Percentiles rank a stretch among this genome's conserved stretches.
Conservation (phyloP, 352 stramenopile species). For the Saprolegnia diclina region DNA sequence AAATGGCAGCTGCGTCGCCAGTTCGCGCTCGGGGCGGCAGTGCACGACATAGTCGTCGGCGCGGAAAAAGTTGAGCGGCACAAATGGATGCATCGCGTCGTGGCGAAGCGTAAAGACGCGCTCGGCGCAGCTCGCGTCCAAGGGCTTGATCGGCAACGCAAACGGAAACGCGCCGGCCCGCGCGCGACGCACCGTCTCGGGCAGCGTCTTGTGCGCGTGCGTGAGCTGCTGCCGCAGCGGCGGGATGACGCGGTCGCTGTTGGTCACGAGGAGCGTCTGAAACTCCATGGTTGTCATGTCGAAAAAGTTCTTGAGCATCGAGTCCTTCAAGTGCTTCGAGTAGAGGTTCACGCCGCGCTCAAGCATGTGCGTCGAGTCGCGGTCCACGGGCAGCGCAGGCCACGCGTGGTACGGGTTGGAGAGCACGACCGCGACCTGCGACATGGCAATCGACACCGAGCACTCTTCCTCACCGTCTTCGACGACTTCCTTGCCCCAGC, state of each 20-base stretch:
- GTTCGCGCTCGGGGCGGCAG: slow-evolving; percentile 52
- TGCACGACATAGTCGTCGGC: slow-evolving; percentile 67
- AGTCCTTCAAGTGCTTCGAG: slow-evolving; percentile 68
- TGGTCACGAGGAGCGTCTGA: slow-evolving; percentile 46
- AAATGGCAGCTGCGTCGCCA: slow-evolving; percentile 81
- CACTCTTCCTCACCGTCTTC: slow-evolving; percentile 79
- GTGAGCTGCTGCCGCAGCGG: slow-evolving; percentile 67
- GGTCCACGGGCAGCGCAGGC: slow-evolving; percentile 58
- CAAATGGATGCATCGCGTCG: slow-evolving; percentile 55
- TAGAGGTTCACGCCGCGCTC: slow-evolving; percentile 76
- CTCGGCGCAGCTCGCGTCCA: slow-evolving; percentile 73
- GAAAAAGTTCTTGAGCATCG: slow-evolving; percentile 80
- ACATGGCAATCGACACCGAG: slow-evolving; percentile 63
- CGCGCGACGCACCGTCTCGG: slow-evolving; percentile 26
- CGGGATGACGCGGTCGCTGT: slow-evolving; percentile 46
- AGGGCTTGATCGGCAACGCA: slow-evolving; percentile 46
- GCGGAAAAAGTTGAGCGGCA: slow-evolving; percentile 64
- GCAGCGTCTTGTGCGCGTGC: slow-evolving; percentile 39
- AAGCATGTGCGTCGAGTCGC: slow-evolving; percentile 59
- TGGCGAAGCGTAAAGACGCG: slow-evolving; percentile 35
- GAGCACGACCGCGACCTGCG: slow-evolving; percentile 67
- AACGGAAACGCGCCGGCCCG: slow-evolving; percentile 4
- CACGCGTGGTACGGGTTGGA: slow-evolving; percentile 47
- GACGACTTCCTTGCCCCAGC: slow-evolving; percentile 77
- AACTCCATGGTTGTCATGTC: slow-evolving; percentile 68